Base-by-base conservation (phyloP, 306 rosid genomes). In the Ziziphus jujuba region DNA sequence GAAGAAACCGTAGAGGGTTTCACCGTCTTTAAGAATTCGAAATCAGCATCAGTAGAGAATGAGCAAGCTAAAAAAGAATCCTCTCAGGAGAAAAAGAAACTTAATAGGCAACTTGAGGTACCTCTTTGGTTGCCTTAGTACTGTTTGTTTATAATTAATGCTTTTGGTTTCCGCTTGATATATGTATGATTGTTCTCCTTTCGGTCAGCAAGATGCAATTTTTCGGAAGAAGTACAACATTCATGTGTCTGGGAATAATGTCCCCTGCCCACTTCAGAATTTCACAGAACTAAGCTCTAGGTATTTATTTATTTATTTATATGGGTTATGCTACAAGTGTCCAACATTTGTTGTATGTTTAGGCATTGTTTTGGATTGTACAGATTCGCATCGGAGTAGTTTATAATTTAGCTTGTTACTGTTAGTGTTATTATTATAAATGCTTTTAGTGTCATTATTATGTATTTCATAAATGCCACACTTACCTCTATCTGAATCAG, bases 241-340 rank as follows among this genome's bases (percentile, higher is more conserved):
- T 75, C 99, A 90, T 75, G 91, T 93, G 9, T 85, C 92, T 28
- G 97, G 99, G 56, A 84, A 82, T 78, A 87, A 88, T 56, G 76
- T 93, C 31, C 82, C 99, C 5, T 78, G 96, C 7, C 96, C 97
- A 15, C 92, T 93, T 69, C 84, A 82, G 80, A 71, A 44, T 82
- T 93, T 93, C 82, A 85, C 70, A 1, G 96, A 93, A 40, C 74
- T 90, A 81, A 82, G 78, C 71, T 74, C 96, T 9, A 90, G 99
- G 99, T 90, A 75, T 56, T 22, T 63, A 24, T 19, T 20, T 60
- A 9, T 20, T 60, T 36, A 19, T 36, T n/a, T 1, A 19, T 17
- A 10, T 13, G 25, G 6, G 28, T 40, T 40, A 23, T n/a, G 24
- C 20, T 16, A 16, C 17, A 13, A 43, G 13, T 61, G 40, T 47